Percentiles rank a stretch among this genome's conserved stretches.
Conservation (phyloP, 305 asterid species). For the Fraxinus latifolia region DNA sequence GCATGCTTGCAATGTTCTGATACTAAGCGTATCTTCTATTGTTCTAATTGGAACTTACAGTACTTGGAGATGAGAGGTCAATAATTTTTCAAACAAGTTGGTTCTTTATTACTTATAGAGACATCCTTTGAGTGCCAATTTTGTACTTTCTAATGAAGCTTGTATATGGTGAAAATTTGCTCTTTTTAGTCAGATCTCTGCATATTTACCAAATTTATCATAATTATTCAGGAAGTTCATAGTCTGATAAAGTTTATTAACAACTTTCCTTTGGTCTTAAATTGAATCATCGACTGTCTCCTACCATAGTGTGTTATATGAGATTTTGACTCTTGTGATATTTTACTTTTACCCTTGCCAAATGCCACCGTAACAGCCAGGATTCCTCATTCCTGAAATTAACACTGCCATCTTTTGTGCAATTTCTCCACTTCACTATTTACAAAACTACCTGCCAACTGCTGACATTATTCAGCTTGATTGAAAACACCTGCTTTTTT, state of each 20-base stretch:
- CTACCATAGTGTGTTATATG: not conserved
- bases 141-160: not conserved
- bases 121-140: not conserved
- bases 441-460: not conserved
- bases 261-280: not conserved
- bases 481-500: constrained; percentile 26
- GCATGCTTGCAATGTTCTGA: constrained; percentile 11
- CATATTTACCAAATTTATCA: not conserved
- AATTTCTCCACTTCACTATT: not conserved
- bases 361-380: not conserved
- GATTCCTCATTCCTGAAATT: not conserved
- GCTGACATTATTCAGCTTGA: constrained; percentile 10
- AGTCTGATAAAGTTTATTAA: not conserved
- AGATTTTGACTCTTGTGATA: not conserved
- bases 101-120: not conserved
- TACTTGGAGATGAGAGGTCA: not conserved
- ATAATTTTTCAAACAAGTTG: not conserved
- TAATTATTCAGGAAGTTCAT: not conserved
- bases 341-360: not conserved
- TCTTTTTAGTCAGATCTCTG: not conserved
- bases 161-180: not conserved
- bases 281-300: not conserved
- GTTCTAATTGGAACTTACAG: not conserved
- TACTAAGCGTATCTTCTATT: not conserved
- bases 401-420: not conserved